These are phyloP conservation scores for Cajanus cajan DNA, from an alignment of 306 rosid species.

Conservation along the genomic window DNA sequence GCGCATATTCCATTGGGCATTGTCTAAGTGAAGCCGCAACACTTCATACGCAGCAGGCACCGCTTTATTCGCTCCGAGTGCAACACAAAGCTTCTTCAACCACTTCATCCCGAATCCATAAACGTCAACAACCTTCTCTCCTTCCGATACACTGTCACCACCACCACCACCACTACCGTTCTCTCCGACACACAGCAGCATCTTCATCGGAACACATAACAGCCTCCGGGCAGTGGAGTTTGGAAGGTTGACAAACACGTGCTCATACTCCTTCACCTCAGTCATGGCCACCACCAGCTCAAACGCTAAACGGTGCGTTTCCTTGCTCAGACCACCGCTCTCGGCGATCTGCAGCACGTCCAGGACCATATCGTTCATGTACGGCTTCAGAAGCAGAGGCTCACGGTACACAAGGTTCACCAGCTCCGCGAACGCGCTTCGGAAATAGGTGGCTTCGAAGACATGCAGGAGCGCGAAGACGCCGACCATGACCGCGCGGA, in stretches of 20 bases:
- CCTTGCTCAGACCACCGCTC: background rate
- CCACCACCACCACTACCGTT: conserved; percentile 5
- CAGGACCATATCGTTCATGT: conserved; percentile 36
- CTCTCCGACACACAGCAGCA: conserved; percentile 20
- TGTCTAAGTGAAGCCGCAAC: conserved; percentile 28
- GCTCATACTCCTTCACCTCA: conserved; percentile 27
- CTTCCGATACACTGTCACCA: background rate
- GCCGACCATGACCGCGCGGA: conserved; percentile 43
- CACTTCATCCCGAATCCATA: conserved; percentile 32
- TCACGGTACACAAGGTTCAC: conserved; percentile 19
- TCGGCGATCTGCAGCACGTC: conserved; percentile 49
- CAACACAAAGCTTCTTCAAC: conserved; percentile 33
- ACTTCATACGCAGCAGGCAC: conserved; percentile 4
- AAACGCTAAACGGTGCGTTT: conserved; percentile 30
- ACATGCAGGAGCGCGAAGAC: conserved; percentile 33
- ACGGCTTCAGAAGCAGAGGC: conserved; percentile 32
- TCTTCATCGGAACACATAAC: conserved; percentile 25
- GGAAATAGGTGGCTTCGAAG: conserved; percentile 15
- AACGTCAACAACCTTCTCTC: conserved; percentile 5
- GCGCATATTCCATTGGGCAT: conserved; percentile 40
- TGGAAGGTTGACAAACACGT: conserved; percentile 2
- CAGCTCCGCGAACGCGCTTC: conserved; percentile 33
- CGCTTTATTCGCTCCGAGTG: conserved; percentile 25
- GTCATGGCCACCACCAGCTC: conserved; percentile 30
- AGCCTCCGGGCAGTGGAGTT: conserved; percentile 23